phyloP scores from a whole-genome alignment of 805 yeast genomes.

The Yamadazyma tumulicola region DNA sequence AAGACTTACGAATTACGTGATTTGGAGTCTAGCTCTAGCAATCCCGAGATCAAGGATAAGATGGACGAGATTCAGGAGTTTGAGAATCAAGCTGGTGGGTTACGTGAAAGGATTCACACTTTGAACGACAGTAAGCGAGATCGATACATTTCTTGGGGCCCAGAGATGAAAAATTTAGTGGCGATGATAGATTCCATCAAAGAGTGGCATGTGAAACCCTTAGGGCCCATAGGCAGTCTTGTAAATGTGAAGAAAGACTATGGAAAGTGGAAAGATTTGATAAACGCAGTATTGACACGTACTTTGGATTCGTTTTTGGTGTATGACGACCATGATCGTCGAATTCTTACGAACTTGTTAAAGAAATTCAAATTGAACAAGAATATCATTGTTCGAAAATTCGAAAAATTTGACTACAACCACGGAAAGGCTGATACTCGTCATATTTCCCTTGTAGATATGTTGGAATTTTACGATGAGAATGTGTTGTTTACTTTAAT shows the following conservation, averaged over 20 bases:
- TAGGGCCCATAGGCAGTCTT: constrained; percentile 77
- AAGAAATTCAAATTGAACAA: constrained; percentile 18
- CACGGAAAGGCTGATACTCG: constrained; percentile 38
- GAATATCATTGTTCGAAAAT: constrained; percentile 48
- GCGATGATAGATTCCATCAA: constrained; percentile 33
- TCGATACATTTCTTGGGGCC: constrained; percentile 51
- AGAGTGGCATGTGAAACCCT: constrained; percentile 45
- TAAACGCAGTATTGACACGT: constrained; percentile 53
- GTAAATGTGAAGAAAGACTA: constrained; percentile 55
- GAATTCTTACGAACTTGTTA: constrained; percentile 28
- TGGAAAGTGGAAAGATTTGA: constrained; percentile 53
- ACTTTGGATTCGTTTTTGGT: constrained; percentile 66
- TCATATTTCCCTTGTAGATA: constrained; percentile 55
- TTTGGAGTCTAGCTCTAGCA: background rate
- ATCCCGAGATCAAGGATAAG: constrained; percentile 7
- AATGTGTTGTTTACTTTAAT: constrained; percentile 59
- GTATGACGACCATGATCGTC: constrained; percentile 56
- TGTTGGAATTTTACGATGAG: constrained; percentile 52
- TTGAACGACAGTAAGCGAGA: constrained; percentile 22
- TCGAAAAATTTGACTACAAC: constrained; percentile 56
- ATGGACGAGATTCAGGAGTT: constrained; percentile 4
- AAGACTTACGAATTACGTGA: constrained; percentile 10
- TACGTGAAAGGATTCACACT: constrained; percentile 11
- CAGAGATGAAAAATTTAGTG: constrained; percentile 39
- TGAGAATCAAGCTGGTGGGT: background rate